Evolutionary conservation across 495 filamentous ascomycete species (phyloP).

Genomic region (Aspergillus bridgeri): DNA sequence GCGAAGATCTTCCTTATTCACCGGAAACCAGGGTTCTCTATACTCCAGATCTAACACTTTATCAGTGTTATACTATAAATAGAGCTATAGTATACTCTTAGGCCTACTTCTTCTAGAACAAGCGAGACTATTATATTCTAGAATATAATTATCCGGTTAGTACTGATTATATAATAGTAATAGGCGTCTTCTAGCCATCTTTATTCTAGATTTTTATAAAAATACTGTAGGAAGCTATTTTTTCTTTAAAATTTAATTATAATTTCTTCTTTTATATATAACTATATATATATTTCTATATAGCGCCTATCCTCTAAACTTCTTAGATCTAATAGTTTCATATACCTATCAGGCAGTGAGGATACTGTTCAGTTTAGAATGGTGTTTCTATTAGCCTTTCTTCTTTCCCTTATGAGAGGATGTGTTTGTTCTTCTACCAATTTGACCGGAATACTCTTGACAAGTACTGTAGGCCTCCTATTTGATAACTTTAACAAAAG

Average conservation of each 20-base stretch:
- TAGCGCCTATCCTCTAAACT: background rate
- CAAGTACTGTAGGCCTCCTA: too few species aligned
- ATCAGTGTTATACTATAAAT: too few species aligned
- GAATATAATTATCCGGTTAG: background rate
- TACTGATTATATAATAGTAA: background rate
- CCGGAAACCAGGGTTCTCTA: too few species aligned
- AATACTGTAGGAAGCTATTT: background rate
- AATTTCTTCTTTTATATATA: background rate
- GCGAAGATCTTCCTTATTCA: too few species aligned
- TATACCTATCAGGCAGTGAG: background rate
- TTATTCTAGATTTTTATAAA: background rate
- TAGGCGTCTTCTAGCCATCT: background rate
- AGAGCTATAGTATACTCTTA: too few species aligned
- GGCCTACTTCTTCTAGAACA: background rate
- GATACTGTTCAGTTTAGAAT: too few species aligned
- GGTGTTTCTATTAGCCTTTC: too few species aligned
- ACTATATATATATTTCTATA: background rate
- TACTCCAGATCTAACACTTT: too few species aligned
- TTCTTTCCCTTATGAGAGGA: too few species aligned
- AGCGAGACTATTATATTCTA: background rate
- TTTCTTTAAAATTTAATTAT: background rate
- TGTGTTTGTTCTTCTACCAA: too few species aligned
- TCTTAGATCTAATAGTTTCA: background rate
- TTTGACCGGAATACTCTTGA: too few species aligned
- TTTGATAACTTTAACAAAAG: too few species aligned